Evolutionary conservation across 1,139 yeast species (phyloP).

Genomic region (Schizosaccharomyces versatilis): DNA sequence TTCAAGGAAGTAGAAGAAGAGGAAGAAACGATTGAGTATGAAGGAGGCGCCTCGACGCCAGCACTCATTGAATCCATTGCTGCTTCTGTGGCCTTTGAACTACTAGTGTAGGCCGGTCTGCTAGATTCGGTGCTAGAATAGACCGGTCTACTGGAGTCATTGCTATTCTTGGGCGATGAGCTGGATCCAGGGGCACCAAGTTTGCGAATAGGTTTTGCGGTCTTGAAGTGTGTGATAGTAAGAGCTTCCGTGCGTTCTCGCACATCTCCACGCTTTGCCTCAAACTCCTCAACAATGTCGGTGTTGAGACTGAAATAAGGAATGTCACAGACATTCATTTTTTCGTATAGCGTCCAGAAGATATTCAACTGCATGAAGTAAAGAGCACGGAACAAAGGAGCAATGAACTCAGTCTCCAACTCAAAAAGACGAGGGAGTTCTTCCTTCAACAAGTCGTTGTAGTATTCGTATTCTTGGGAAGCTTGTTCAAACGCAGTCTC

Average conservation of each 20-base stretch:
- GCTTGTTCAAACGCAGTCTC: constrained; percentile 82
- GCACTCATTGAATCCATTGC: no score
- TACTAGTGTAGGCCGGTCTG: no score
- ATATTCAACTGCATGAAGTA: constrained; percentile 95
- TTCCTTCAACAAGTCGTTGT: constrained; percentile 74
- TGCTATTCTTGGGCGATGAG: no score
- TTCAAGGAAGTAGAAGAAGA: constrained; percentile 13
- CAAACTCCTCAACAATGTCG: constrained; percentile 65
- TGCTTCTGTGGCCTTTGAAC: no score
- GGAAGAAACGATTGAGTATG: constrained; percentile 9
- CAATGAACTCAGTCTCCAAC: constrained; percentile 76
- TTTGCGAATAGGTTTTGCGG: constrained; percentile 21
- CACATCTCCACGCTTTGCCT: constrained; percentile 63
- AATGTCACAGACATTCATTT: constrained; percentile 89
- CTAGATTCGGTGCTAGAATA: background rate
- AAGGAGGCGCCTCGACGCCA: constrained; percentile 10
- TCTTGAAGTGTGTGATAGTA: constrained; percentile 70
- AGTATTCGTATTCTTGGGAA: constrained; percentile 86
- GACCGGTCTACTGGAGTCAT: no score
- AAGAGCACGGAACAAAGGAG: constrained; percentile 77
- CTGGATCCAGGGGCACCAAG: background rate
- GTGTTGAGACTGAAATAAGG: constrained; percentile 63
- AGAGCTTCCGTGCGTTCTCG: constrained; percentile 76
- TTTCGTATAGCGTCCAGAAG: constrained; percentile 69
- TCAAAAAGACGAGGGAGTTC: constrained; percentile 73